These are phyloP conservation scores for Hypoxylon sp. DNA, from an alignment of 2,329 filamentous ascomycete genomes.

Conservation along the genomic window DNA sequence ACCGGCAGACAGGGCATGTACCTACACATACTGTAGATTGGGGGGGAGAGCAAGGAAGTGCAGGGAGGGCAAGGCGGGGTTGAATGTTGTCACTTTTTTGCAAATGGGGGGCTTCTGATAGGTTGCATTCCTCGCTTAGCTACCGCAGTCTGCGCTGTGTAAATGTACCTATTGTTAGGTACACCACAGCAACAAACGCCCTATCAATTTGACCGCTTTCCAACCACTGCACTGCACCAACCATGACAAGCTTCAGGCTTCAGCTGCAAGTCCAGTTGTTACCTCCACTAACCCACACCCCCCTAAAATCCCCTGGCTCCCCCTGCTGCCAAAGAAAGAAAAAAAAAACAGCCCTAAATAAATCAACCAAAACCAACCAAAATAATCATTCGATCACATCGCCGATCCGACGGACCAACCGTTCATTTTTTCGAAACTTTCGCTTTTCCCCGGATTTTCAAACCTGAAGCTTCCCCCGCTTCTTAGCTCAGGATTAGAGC, in stretches of 20 bases:
- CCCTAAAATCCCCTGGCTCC: not conserved
- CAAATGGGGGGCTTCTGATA: constrained; percentile 33
- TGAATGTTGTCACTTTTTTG: constrained; percentile 13
- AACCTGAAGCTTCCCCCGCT: constrained; percentile 6
- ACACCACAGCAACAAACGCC: too few relatives aligned
- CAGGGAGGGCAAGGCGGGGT: not conserved
- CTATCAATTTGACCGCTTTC: too few relatives aligned
- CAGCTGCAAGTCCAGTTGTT: too few relatives aligned
- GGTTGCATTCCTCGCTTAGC: constrained; percentile 8
- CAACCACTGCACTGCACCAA: too few relatives aligned
- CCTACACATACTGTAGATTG: too few relatives aligned
- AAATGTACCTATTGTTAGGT: not conserved
- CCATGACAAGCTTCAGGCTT: too few relatives aligned
- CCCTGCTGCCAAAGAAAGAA: not conserved
- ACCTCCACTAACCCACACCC: too few relatives aligned
- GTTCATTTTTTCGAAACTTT: constrained; percentile 2
- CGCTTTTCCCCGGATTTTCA: constrained; percentile 24
- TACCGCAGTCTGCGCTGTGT: constrained; percentile 4
- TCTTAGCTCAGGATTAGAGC: constrained; percentile 8
- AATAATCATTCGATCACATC: constrained; percentile 22
- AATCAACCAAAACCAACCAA: too few relatives aligned
- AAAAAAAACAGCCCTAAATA: too few relatives aligned
- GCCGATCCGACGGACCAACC: constrained; percentile 13
- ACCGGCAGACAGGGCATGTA: not conserved
- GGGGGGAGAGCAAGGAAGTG: too few relatives aligned